phyloP scores from a whole-genome alignment of 768 basidiomycete genomes.

The Tulasnella sp. region DNA sequence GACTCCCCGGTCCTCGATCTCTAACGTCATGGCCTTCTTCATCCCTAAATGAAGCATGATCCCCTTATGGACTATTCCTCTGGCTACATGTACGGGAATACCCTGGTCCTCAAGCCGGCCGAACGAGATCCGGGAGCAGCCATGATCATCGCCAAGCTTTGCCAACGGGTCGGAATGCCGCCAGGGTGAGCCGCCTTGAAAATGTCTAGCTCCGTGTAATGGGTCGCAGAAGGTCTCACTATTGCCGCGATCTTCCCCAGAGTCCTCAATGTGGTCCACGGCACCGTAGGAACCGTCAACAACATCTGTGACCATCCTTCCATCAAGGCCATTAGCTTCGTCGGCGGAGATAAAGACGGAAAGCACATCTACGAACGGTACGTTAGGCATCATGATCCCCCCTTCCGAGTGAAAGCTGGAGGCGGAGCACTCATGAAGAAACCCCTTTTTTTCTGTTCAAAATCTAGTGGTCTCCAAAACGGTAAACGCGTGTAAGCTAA shows the following conservation, averaged over 20 bases:
- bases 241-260: constrained; percentile 31
- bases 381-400: neutral
- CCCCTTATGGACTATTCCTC: constrained; percentile 84
- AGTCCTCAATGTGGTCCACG: constrained; percentile 88
- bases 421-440: neutral
- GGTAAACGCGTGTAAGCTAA: constrained; percentile 84
- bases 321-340: constrained; percentile 94
- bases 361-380: constrained; percentile 88
- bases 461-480: constrained; percentile 57
- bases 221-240: too few relatives aligned
- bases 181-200: constrained; percentile 15
- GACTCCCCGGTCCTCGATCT: neutral
- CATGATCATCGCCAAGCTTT: constrained; percentile 95
- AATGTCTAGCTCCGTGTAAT: too few relatives aligned
- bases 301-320: constrained; percentile 85
- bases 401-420: neutral
- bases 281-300: constrained; percentile 82
- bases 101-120: constrained; percentile 91
- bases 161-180: constrained; percentile 57
- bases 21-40: too few relatives aligned
- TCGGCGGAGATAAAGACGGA: constrained; percentile 89
- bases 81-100: constrained; percentile 85
- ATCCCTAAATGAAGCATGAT: constrained; percentile 68
- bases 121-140: constrained; percentile 96
- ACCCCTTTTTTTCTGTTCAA: neutral